phyloP scores from a whole-genome alignment of 2,329 filamentous ascomycete species.

The Fusarium sp. region DNA sequence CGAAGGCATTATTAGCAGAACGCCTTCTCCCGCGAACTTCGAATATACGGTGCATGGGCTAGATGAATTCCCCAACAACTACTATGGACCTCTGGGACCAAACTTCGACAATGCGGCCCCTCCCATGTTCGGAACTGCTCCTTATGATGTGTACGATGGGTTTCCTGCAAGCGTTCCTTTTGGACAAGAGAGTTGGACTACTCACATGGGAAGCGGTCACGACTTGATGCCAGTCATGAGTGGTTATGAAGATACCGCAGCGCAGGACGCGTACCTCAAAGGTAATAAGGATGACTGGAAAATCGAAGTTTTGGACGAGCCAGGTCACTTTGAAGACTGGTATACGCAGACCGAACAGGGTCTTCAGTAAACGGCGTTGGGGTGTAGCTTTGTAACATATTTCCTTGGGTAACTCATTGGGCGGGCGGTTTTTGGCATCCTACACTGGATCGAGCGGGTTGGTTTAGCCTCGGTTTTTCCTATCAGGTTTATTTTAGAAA shows the following conservation, averaged over 20 bases:
- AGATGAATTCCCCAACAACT: constrained; percentile 27
- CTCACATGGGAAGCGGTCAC: constrained; percentile 19
- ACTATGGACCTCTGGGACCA: constrained; percentile 24
- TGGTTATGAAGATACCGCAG: constrained; percentile 28
- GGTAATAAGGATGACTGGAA: constrained; percentile 55
- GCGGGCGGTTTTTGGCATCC: constrained; percentile 18
- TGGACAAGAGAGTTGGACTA: constrained; percentile 32
- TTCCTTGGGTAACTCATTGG: constrained; percentile 21
- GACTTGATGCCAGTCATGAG: constrained; percentile 25
- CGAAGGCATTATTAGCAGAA: constrained; percentile 33
- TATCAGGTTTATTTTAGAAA: constrained; percentile 14
- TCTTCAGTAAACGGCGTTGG: constrained; percentile 22
- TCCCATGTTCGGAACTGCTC: constrained; percentile 21
- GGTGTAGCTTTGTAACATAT: constrained; percentile 9
- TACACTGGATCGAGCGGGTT: constrained; percentile 25
- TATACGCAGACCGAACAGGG: constrained; percentile 49
- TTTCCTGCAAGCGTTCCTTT: constrained; percentile 24
- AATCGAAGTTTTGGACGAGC: constrained; percentile 52
- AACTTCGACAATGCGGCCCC: constrained; percentile 15
- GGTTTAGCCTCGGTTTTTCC: constrained; percentile 32
- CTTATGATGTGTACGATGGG: constrained; percentile 29
- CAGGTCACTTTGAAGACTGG: constrained; percentile 52
- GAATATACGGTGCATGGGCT: constrained; percentile 34
- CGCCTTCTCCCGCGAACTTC: constrained; percentile 37
- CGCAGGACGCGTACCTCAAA: constrained; percentile 51